Conservation (phyloP, 2,329 filamentous ascomycete species). For the Cordyceps cateniannulata region DNA sequence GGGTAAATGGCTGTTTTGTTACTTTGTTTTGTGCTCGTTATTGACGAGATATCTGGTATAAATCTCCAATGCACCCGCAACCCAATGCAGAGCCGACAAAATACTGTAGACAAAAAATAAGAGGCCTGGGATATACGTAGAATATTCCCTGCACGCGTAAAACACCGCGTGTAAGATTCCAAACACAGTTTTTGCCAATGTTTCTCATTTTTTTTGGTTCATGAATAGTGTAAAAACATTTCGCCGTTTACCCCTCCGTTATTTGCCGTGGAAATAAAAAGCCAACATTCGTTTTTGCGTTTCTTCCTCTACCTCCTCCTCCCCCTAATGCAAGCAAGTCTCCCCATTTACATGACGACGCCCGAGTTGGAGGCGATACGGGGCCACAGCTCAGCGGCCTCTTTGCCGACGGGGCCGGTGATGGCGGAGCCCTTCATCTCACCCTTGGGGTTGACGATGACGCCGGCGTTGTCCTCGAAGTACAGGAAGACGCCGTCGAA, state of each 20-base stretch:
- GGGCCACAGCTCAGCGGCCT: conserved; percentile 99
- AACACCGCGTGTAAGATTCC: neutral
- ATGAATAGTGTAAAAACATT: conserved; percentile 12
- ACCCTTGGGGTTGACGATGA: conserved; percentile 99
- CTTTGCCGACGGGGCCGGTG: conserved; percentile 98
- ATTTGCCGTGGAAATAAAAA: conserved; percentile 3
- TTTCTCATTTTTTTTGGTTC: conserved; percentile 7
- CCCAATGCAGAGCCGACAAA: conserved; percentile 46
- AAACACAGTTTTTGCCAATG: neutral
- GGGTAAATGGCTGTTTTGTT: conserved; percentile 21
- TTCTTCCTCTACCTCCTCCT: conserved; percentile 17
- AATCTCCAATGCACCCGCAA: conserved; percentile 47
- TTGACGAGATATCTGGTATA: conserved; percentile 46
- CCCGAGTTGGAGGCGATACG: conserved; percentile 99
- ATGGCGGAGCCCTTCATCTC: conserved; percentile 99
- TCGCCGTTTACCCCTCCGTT: conserved; percentile 8
- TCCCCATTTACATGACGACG: conserved; percentile 90
- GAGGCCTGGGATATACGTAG: neutral
- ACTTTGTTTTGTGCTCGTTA: conserved; percentile 27
- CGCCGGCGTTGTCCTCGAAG: conserved; percentile 99
- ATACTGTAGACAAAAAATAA: conserved; percentile 28
- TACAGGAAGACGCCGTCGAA: conserved; percentile 98
- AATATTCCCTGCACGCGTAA: neutral
- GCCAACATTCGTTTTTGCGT: conserved; percentile 21
- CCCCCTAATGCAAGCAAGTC: neutral